phyloP scores from a whole-genome alignment of 148 eudicot species.

The Cornus florida region DNA sequence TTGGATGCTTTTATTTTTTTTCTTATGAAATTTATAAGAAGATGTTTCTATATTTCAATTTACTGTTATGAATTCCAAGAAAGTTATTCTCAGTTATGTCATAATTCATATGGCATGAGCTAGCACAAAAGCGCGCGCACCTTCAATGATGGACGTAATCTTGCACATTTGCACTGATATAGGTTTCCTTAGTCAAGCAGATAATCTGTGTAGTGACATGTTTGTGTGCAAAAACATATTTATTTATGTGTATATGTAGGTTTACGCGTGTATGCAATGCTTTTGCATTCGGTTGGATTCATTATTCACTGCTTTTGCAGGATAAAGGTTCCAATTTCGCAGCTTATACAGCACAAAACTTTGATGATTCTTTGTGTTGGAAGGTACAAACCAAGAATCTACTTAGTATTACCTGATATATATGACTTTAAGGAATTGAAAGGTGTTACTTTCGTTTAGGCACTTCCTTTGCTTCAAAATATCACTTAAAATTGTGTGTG shows the following conservation, averaged over 20 bases:
- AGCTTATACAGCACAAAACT: constrained; percentile 51
- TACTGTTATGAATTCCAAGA: neutral
- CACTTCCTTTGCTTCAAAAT: neutral
- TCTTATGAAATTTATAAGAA: neutral
- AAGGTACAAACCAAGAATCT: constrained; percentile 42
- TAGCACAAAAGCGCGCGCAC: neutral
- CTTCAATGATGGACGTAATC: too few relatives aligned
- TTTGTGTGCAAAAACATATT: neutral
- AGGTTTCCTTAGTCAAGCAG: neutral
- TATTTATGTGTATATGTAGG: neutral
- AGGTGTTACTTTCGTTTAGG: neutral
- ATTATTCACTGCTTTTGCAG: constrained; percentile 29
- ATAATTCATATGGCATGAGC: neutral
- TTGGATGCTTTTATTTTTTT: neutral
- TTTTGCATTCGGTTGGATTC: too few relatives aligned
- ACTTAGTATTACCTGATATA: neutral
- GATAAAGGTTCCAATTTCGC: constrained; percentile 64
- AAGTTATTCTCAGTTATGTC: neutral
- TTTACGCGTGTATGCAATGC: neutral
- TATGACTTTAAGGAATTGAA: neutral
- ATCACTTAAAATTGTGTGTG: neutral
- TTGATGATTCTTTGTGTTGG: constrained; percentile 66
- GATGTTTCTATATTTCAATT: neutral
- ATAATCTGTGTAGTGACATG: neutral
- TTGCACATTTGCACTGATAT: neutral